These are phyloP conservation scores for Pythium phragmiticola DNA, from an alignment of 352 stramenopile genomes.

Conservation along the genomic window DNA sequence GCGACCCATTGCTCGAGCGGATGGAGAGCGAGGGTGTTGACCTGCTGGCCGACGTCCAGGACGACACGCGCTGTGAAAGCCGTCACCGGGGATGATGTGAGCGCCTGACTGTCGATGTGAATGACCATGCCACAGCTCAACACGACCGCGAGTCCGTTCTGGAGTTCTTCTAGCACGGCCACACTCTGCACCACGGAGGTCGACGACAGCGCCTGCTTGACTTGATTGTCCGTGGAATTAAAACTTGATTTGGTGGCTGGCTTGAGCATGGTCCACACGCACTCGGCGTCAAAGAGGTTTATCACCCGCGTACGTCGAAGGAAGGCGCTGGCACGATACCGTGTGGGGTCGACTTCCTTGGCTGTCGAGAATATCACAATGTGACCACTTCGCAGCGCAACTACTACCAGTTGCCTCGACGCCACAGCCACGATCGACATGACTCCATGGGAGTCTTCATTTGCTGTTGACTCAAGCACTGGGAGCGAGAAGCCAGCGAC, in stretches of 20 bases:
- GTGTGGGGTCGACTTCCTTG: conserved; percentile 14
- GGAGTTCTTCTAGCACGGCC: conserved; percentile 25
- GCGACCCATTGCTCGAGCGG: conserved; percentile 28
- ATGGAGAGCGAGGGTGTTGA: conserved; percentile 16
- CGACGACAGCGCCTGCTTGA: conserved; percentile 13
- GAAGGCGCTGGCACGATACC: conserved; percentile 24
- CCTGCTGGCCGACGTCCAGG: conserved; percentile 18
- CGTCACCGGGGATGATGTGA: background rate
- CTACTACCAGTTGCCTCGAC: conserved; percentile 42
- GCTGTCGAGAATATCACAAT: conserved; percentile 17
- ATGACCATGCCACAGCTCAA: conserved; percentile 16
- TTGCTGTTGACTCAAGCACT: conserved; percentile 10
- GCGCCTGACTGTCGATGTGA: conserved; percentile 17
- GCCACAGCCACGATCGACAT: conserved; percentile 39
- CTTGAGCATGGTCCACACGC: conserved; percentile 19
- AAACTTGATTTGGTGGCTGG: background rate
- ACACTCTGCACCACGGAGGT: conserved; percentile 14
- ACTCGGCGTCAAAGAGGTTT: conserved; percentile 17
- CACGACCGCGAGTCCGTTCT: conserved; percentile 20
- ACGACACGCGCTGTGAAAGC: conserved; percentile 10
- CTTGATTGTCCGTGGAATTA: background rate
- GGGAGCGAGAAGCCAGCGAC: conserved; percentile 45
- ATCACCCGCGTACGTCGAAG: conserved; percentile 12
- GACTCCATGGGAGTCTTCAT: conserved; percentile 12
- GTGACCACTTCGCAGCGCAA: conserved; percentile 35